Base-by-base conservation (phyloP, 768 basidiomycete species). In the Leccinum broughii region DNA sequence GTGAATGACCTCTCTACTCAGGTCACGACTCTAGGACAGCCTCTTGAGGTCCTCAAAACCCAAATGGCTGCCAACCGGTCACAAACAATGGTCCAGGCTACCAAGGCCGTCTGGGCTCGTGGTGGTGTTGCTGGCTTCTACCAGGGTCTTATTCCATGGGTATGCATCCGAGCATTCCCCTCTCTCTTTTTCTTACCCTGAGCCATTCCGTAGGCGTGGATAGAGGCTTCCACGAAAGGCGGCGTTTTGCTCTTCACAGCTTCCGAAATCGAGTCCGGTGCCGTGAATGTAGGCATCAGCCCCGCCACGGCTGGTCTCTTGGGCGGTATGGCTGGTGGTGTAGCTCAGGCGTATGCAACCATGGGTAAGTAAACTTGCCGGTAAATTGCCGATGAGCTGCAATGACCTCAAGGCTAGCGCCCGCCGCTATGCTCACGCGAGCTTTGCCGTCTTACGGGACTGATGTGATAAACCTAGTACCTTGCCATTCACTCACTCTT, bases 141-240 rank as follows among this genome's bases (percentile, higher is more conserved):
- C 78, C 97, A 99, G 76, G 97, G 97, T 65, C 85, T 99, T 62
- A 98, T 98, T 72, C 97, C 97, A 70, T 99, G 97, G 96, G 95
- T 94, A 68, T 62, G 87, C 68, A 59, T 50, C 44, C 62, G 55
- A 57, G 50, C 34, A 17, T 51, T 55, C 35, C 44, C 52, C 53
- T 20, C 22, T 52, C 1, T 24, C 50, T 39, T 41, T 54, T 20
- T 10, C 52, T 64, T 32, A 63, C 48, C 15, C 49, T 2, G 17
- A 14, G 1, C 5, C 30, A 37, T 55, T 44, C 50, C 15, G 14
- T 63, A 97, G 95, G 97, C 97, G 39, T 98, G 97, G 97, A 96
- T 99, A 68, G 97, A 99, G 75, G 97, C 97, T 10, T 97, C 95
- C 5, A 98, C 97, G 0, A 99, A 99, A 74, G 97, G 97, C 55